Evolutionary conservation across 2,329 filamentous ascomycete genomes (phyloP), one percentile per base, ranked within the genome.

Genomic region (Coniochaeta sp.): DNA sequence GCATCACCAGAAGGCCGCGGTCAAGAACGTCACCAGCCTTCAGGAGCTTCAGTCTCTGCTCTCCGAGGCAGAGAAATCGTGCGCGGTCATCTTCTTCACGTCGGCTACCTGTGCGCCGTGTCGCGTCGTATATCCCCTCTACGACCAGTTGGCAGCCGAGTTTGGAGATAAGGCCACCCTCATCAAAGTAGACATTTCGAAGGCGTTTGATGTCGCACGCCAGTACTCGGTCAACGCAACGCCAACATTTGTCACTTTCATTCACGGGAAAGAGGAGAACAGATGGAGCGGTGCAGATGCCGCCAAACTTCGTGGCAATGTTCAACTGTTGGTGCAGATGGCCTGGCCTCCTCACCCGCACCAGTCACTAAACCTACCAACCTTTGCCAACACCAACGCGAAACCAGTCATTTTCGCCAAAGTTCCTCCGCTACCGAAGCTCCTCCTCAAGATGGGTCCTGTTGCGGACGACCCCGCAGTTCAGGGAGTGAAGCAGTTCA

Each of bases 81-180:
- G 88, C 62, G 90, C 90, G 0, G 84, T 93, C 40, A 81, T 97
- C 60, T 97, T 97, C 78, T 98, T 98, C 76, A 97, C 93, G 0
- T 96, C 91, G 3, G 84, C 89, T 1, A 95, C 88, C 2, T 97
- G 93, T 69, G 83, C 86, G 0, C 92, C 93, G 0, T 97, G 93
- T 81, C 93, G 89, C 72, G 75, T 85, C 17, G 81, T 93, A 1
- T 96, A 96, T 67, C 91, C 93, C 1, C 74, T 88, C 0, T 98
- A 91, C 68, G 89, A 96, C 62, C 81, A 90, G 64, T 79, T 97
- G 0, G 92, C 93, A 1, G 84, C 82, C 28, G 89, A 96, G 70
- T 80, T 87, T 31, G 87, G 83, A 1, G 76, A 82, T 34, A 87
- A 87, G 66, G 87, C 86, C 3, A 77, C 85, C 0, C 82, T 97